Conservation (phyloP, 306 rosid genomes). For the Castanopsis chinensis region DNA sequence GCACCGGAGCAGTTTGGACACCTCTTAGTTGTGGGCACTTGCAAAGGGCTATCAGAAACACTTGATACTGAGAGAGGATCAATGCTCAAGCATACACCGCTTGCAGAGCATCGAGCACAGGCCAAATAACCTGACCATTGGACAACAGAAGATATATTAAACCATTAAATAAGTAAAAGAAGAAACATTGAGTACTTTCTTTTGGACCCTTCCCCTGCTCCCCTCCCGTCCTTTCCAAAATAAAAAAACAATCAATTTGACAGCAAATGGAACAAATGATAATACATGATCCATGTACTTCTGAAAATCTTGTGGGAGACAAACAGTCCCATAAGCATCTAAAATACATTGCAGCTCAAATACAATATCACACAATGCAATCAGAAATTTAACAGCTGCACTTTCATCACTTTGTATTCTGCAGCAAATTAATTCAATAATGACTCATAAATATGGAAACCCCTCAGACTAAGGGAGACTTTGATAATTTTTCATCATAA, state of each 20-base stretch:
- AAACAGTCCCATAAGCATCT: not conserved
- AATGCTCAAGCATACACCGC: constrained; percentile 72
- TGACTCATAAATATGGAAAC: not conserved
- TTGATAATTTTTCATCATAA: not conserved
- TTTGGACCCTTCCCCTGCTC: not conserved
- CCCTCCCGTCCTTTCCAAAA: not conserved
- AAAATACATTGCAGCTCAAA: constrained; percentile 4
- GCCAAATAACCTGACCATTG: constrained; percentile 77
- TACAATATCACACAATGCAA: not conserved
- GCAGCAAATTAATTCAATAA: constrained; percentile 5
- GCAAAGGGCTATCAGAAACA: constrained; percentile 48
- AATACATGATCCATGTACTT: constrained; percentile 1
- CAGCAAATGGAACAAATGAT: constrained; percentile 1
- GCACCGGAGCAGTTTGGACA: constrained; percentile 81
- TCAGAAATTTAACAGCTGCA: not conserved
- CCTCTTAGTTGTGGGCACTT: constrained; percentile 57
- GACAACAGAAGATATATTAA: not conserved
- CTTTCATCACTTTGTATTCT: not conserved
- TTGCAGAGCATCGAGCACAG: constrained; percentile 86
- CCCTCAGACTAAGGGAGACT: not conserved
- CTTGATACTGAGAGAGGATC: constrained; percentile 57
- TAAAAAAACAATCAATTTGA: not conserved
- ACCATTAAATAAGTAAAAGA: not conserved
- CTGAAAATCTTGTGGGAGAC: not conserved
- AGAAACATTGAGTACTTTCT: not conserved